A percentile compares a stretch with the other conserved stretches of the same genome.
These are phyloP conservation scores for Ceriops decandra DNA, from an alignment of 345 rosid genomes.

Conservation along the genomic window DNA sequence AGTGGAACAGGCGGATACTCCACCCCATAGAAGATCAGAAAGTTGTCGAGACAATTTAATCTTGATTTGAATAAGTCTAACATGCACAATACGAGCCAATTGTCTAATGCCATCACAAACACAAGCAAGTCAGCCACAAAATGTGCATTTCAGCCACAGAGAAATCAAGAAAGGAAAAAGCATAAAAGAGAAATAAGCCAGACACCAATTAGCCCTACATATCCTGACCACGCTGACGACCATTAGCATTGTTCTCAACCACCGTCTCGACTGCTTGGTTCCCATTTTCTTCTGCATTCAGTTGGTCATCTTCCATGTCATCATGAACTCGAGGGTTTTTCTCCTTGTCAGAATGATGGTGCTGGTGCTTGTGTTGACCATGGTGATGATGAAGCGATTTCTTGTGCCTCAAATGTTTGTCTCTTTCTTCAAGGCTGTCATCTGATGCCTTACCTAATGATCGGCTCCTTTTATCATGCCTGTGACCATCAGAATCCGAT, in stretches of 20 bases:
- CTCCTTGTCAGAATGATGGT: conserved; percentile 10
- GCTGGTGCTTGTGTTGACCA: conserved; percentile 27
- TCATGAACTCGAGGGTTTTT: neutral
- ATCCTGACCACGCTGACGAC: neutral
- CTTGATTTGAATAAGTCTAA: no score
- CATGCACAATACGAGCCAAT: no score
- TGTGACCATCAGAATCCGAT: conserved; percentile 28
- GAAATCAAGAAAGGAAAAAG: no score
- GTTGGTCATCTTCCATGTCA: neutral
- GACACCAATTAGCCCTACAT: neutral
- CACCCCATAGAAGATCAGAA: no score
- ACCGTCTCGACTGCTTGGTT: conserved; percentile 10
- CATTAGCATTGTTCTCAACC: neutral
- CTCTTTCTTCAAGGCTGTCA: conserved; percentile 25
- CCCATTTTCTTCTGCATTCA: conserved; percentile 11
- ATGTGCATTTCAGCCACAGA: no score
- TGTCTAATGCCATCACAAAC: no score
- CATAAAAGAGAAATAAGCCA: neutral
- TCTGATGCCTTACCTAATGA: conserved; percentile 39
- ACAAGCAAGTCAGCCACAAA: no score
- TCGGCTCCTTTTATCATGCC: conserved; percentile 12
- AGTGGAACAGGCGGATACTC: no score
- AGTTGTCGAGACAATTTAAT: no score
- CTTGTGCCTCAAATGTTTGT: conserved; percentile 23
- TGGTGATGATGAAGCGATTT: conserved; percentile 18